phyloP scores from a whole-genome alignment of 352 stramenopile species.

The Pythium chondricola region DNA sequence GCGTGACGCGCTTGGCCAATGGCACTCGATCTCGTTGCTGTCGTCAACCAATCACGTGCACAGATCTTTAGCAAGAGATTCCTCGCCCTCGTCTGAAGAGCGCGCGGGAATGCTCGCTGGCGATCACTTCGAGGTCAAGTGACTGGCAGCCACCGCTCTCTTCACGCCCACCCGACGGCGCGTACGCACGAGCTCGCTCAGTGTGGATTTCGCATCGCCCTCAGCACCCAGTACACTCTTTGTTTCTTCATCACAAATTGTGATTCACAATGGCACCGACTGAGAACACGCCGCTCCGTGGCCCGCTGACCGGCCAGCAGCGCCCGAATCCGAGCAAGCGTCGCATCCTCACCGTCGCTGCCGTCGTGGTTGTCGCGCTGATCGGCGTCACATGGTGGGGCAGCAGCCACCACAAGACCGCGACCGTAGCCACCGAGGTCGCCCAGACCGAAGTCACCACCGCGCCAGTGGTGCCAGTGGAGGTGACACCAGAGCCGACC shows the following conservation, averaged over 20 bases:
- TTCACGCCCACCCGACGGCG: not conserved
- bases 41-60: not conserved
- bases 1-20: conserved; percentile 5
- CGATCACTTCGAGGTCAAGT: conserved; percentile 1
- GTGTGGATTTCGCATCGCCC: conserved; percentile 1
- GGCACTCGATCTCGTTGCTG: not conserved
- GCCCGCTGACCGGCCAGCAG: conserved; percentile 1
- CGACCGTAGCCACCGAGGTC: conserved; percentile 10
- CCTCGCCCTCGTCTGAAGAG: not conserved
- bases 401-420: not conserved
- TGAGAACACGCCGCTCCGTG: conserved; percentile 13
- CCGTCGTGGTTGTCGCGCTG: conserved; percentile 4
- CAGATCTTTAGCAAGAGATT: not conserved
- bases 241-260: not conserved
- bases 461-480: not conserved
- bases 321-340: conserved; percentile 9
- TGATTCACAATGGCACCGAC: conserved; percentile 11
- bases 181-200: not conserved
- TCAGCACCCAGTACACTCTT: not conserved
- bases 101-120: not conserved
- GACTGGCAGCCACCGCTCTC: not conserved
- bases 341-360: conserved; percentile 9
- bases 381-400: conserved; percentile 10
- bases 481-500: not conserved
- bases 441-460: not conserved